Evolutionary conservation across 176 grass and related monocot genomes (phyloP), one percentile per base, ranked within the genome.

Genomic region (Cenchrus americanus): DNA sequence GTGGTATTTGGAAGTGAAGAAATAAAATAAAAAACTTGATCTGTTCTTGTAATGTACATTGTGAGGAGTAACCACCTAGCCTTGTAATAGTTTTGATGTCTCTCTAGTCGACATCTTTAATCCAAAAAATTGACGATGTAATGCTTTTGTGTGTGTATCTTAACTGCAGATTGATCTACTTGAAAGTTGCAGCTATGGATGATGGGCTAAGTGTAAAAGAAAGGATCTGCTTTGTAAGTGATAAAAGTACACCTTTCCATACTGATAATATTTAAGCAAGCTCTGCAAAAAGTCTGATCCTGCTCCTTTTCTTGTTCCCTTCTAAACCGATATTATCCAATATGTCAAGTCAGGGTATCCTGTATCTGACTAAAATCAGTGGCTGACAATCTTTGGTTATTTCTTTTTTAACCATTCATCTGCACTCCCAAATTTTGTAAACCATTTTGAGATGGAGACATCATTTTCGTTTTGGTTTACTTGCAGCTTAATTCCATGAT

Each of bases 401-500:
- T 52, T 43, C 11, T 0, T 27, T 3, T 60, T 50, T 69, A 21
- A 54, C 58, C 37, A 70, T 77, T 66, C 24, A 19, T 66, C 17
- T 62, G 73, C 46, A 24, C 62, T 84, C 42, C 61, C 30, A 74
- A 66, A 63, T 69, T 50, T 71, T 73, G 12, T 73, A 70, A 62
- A 13, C 69, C 30, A 72, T 82, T 78, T 32, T 12, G n/a, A 10
- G 41, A 66, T 62, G 23, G 68, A 62, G 75, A 50, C 54, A 69
- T 47, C 21, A 7, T 55, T 87, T 78, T 48, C 32, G 14, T 55
- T 87, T 78, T 48, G 24, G 52, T 52, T 85, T 88, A 34, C 34
- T 69, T 92, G 82, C 87, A 98, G 96, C 96, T 98, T 86, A 98
- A 98, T 91, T 98, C 96, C 68, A 98, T 95, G 96, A 95, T 98